Percentiles rank a stretch among this genome's conserved stretches.
These are phyloP conservation scores for Calonectria montana DNA, from an alignment of 2,329 filamentous ascomycete species.

Conservation along the genomic window DNA sequence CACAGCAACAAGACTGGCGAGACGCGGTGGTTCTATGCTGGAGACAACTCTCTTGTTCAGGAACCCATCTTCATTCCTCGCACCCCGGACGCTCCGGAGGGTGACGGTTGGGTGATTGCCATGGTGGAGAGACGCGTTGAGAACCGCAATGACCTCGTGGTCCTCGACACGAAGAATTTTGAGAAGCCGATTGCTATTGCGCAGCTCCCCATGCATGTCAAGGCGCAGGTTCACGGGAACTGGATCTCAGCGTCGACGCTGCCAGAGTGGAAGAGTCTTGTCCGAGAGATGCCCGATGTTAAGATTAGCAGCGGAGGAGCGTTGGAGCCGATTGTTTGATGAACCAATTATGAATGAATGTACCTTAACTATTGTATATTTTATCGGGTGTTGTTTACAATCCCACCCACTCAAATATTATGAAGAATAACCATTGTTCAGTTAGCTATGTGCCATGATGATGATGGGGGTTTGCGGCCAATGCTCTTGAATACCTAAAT, in stretches of 20 bases:
- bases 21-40: conserved; percentile 17
- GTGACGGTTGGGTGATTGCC: conserved; percentile 23
- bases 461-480: no score
- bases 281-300: neutral
- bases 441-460: no score
- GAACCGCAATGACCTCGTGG: conserved; percentile 19
- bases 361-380: neutral
- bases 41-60: conserved; percentile 14
- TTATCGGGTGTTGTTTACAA: neutral
- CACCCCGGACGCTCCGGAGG: neutral
- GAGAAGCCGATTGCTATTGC: conserved; percentile 22
- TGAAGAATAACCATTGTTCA: no score
- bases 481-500: no score
- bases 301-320: neutral
- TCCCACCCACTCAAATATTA: neutral
- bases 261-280: neutral
- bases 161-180: conserved; percentile 21
- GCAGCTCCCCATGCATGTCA: conserved; percentile 25
- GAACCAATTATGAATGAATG: neutral
- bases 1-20: conserved; percentile 17
- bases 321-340: conserved; percentile 5
- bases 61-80: conserved; percentile 30
- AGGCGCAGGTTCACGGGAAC: conserved; percentile 25
- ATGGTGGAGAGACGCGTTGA: conserved; percentile 7
- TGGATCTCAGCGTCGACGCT: conserved; percentile 12